These are phyloP conservation scores for Metschnikowia lochheadii DNA, from an alignment of 805 yeast species.

Conservation along the genomic window DNA sequence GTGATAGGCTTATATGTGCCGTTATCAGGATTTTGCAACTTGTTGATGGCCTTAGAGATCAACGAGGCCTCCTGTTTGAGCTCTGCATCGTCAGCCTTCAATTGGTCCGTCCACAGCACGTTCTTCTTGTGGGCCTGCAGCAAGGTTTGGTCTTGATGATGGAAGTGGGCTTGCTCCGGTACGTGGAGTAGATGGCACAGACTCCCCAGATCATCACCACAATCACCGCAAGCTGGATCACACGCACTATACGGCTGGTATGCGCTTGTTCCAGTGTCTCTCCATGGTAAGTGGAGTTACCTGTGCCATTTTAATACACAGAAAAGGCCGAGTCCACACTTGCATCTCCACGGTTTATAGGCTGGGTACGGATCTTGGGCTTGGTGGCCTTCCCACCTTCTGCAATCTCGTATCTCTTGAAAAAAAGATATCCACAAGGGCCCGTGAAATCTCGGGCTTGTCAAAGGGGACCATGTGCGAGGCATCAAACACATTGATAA, in stretches of 20 bases:
- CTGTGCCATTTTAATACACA: neutral
- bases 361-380: conserved; percentile 11
- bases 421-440: conserved; percentile 57
- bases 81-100: conserved; percentile 30
- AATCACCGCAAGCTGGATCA: conserved; percentile 39
- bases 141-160: conserved; percentile 36
- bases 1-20: conserved; percentile 26
- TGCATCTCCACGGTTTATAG: neutral
- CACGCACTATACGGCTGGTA: conserved; percentile 28
- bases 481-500: conserved; percentile 66
- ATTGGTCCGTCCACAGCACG: conserved; percentile 47
- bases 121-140: conserved; percentile 38
- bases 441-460: conserved; percentile 62
- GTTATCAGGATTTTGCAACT: conserved; percentile 28
- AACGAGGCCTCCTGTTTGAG: conserved; percentile 27
- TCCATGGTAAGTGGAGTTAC: neutral
- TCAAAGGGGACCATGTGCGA: conserved; percentile 96
- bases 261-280: neutral
- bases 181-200: conserved; percentile 34
- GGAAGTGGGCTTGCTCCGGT: conserved; percentile 37
- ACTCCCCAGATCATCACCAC: conserved; percentile 39
- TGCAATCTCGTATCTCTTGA: conserved; percentile 13
- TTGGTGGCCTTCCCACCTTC: conserved; percentile 14
- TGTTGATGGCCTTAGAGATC: conserved; percentile 31
- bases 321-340: too few species aligned